Evolutionary conservation across 106 monocot genomes (phyloP).

Genomic region (Agapanthus africanus): DNA sequence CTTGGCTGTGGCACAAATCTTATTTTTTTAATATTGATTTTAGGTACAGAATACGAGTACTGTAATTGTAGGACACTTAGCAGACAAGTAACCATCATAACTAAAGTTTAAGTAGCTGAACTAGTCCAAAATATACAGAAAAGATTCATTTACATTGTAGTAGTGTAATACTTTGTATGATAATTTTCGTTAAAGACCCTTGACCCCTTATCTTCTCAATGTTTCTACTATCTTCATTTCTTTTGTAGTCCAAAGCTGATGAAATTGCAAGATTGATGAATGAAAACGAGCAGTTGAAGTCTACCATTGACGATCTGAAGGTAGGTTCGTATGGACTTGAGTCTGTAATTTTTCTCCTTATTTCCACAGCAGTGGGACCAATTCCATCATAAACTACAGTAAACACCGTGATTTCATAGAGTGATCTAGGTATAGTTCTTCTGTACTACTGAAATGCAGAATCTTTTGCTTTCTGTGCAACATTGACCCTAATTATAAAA

Average conservation of each 20-base stretch:
- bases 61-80: neutral
- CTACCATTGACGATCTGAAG: constrained; percentile 80
- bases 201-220: neutral
- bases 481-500: neutral
- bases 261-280: constrained; percentile 92
- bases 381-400: too few species aligned
- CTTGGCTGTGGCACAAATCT: neutral
- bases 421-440: neutral
- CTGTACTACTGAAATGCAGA: neutral
- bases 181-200: neutral
- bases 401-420: too few species aligned
- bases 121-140: too few species aligned
- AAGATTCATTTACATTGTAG: too few species aligned
- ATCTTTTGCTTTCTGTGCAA: neutral
- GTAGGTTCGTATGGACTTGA: constrained; percentile 28
- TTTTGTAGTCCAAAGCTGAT: constrained; percentile 89
- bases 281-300: constrained; percentile 88
- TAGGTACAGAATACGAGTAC: neutral
- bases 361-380: neutral
- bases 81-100: neutral
- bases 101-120: too few species aligned
- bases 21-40: neutral
- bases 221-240: constrained; percentile 5
- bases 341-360: constrained; percentile 6
- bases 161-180: neutral